Evolutionary conservation across 2,329 filamentous ascomycete species (phyloP).

Genomic region (Thermothelomyces thermophilus): DNA sequence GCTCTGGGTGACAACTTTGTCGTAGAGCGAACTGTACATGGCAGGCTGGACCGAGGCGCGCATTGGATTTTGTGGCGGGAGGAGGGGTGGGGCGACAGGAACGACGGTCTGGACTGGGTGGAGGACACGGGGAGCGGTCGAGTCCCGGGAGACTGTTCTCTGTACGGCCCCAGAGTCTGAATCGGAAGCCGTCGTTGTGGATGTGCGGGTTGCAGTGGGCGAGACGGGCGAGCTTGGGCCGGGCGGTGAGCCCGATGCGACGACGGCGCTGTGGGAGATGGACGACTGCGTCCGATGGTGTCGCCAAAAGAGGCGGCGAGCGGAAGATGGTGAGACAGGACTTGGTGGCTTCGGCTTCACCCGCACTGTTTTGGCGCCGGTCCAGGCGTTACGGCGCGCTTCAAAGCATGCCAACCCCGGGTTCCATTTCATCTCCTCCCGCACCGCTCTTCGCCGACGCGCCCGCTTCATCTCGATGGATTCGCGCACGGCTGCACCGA

Average conservation of each 20-base stretch:
- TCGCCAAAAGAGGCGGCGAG: conserved; percentile 46
- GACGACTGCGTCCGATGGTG: conserved; percentile 37
- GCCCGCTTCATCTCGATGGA: conserved; percentile 45
- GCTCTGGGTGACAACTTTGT: conserved; percentile 74
- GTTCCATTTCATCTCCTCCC: conserved; percentile 70
- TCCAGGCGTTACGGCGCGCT: conserved; percentile 76
- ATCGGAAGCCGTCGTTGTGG: conserved; percentile 21
- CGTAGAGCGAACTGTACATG: conserved; percentile 77
- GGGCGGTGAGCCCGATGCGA: conserved; percentile 16
- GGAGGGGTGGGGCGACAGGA: conserved; percentile 64
- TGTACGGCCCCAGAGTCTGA: conserved; percentile 17
- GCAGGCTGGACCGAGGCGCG: conserved; percentile 67
- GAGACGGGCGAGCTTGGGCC: conserved; percentile 23
- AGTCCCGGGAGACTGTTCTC: conserved; percentile 10
- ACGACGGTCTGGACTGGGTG: conserved; percentile 57
- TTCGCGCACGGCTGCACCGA: conserved; percentile 37
- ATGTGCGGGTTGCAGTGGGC: conserved; percentile 26
- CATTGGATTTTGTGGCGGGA: conserved; percentile 68
- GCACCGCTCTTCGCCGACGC: conserved; percentile 49
- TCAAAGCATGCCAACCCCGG: conserved; percentile 74
- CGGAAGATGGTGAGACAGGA: conserved; percentile 37
- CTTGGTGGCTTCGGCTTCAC: conserved; percentile 42
- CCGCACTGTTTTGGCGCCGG: conserved; percentile 60
- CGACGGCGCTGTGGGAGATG: conserved; percentile 20
- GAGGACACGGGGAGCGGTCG: conserved; percentile 15